Base-by-base conservation (phyloP, 2,329 filamentous ascomycete species). In the Arthroderma sp. region DNA sequence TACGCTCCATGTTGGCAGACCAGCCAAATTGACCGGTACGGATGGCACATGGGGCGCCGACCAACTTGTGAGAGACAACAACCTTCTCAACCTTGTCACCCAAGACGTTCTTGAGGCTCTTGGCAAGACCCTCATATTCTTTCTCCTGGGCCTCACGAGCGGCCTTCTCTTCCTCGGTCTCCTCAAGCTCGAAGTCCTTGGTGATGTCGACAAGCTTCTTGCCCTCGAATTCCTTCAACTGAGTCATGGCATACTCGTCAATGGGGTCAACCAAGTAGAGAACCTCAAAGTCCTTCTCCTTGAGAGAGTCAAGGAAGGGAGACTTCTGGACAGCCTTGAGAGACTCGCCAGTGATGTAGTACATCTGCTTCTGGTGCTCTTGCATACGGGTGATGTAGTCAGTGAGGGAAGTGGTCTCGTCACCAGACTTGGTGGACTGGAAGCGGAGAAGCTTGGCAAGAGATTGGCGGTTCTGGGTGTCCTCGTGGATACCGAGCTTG, bases 1-100 rank as follows among this genome's bases (percentile, higher is more conserved):
- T 98, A 77, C 91, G 91, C 80, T 98, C 91, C 91, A 98, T 98
- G 81, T 98, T 98, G 66, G 91, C 91, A 47, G 89, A 96, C 91
- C 91, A 98, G 72, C 91, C 91, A 70, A 98, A 98, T 74, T 96
- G 91, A 63, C 91, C 91, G 57, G 91, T 98, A 70, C 91, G 89
- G 78, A 98, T 96, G 67, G 91, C 91, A 72, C 91, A 96, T 63
- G 91, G 91, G 54, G 91, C 79, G 65, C 83, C 84, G 58, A 84
- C 80, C 49, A 98, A 81, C 83, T 96, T 96, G 84, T 96, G 85
- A 56, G 82, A 89, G 67, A 98, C 89, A 53, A 98, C 88, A 36
- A 98, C 91, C 83, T 98, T 98, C 85, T 98, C 91, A 56, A 98
- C 91, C 80, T 94, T 94, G 69, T 98, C 91, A 63, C 91, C 91